Percentiles rank a stretch among this genome's conserved stretches.
These are phyloP conservation scores for Endogone sp. DNA, from an alignment of 192 early-diverging fungal genomes.

Conservation along the genomic window DNA sequence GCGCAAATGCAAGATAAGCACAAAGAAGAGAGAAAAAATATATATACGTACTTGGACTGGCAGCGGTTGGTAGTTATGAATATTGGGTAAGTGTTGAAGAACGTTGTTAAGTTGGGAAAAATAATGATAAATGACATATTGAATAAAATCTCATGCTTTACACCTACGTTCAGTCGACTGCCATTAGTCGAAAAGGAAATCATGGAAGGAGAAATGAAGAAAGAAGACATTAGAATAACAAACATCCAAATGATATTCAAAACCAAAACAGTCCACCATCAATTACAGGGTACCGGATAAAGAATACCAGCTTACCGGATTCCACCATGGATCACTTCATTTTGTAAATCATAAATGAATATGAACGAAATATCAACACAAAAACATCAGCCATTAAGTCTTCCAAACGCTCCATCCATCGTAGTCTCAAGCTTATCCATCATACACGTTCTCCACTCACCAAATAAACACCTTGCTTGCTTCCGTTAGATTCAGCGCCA, in stretches of 20 bases:
- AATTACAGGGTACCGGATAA: not conserved
- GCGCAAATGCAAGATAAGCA: not conserved
- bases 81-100: not conserved
- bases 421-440: no score
- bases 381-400: not conserved
- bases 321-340: conserved; percentile 51
- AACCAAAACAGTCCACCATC: not conserved
- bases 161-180: conserved; percentile 25
- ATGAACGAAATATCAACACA: conserved; percentile 1
- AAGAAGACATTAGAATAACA: not conserved
- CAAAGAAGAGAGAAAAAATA: not conserved
- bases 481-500: conserved; percentile 90
- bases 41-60: not conserved
- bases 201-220: not conserved
- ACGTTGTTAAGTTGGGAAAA: not conserved
- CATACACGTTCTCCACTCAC: not conserved
- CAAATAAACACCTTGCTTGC: conserved; percentile 78
- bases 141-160: not conserved
- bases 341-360: conserved; percentile 5
- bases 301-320: conserved; percentile 42
- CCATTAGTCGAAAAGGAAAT: not conserved
- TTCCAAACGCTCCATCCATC: conserved; percentile 32
- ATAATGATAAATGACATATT: not conserved
- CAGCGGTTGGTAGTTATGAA: not conserved
- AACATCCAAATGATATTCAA: not conserved